These are phyloP conservation scores for Takakia lepidozioides DNA, from an alignment of 225 moss, liverwort and hornwort genomes.

Conservation along the genomic window DNA sequence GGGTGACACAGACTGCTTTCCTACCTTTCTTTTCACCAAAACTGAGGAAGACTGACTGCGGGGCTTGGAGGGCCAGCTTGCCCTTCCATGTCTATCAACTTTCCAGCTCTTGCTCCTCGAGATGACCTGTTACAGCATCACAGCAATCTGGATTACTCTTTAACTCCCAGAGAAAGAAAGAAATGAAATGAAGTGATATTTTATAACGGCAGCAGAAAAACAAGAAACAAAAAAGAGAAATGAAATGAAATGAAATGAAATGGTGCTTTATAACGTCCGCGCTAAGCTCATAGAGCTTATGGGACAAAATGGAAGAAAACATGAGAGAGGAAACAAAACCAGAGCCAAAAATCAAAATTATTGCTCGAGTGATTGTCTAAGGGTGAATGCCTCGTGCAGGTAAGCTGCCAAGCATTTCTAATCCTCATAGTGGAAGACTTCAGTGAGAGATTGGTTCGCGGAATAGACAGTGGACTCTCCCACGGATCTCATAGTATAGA, in stretches of 20 bases:
- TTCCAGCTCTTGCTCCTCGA: slow-evolving; percentile 21
- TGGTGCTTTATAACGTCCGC: not conserved
- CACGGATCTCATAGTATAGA: no score
- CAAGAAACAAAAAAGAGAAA: not conserved
- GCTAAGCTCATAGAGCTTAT: not conserved
- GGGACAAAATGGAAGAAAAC: no score
- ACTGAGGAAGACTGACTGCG: slow-evolving; percentile 37
- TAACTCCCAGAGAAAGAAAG: not conserved
- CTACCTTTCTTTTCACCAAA: slow-evolving; percentile 18
- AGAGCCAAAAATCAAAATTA: no score
- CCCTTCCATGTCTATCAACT: slow-evolving; percentile 8
- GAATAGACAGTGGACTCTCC: no score
- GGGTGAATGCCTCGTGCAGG: no score
- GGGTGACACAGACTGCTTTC: slow-evolving; percentile 29
- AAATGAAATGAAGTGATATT: not conserved
- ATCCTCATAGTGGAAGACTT: no score
- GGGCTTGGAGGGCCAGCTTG: slow-evolving; percentile 3
- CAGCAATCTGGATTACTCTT: not conserved
- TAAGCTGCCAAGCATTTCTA: no score
- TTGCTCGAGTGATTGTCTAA: no score
- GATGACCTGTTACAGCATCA: slow-evolving; percentile 19
- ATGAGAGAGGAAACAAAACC: no score
- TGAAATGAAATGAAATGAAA: not conserved
- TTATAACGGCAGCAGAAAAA: not conserved
- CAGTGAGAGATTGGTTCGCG: no score